Evolutionary conservation across 495 filamentous ascomycete genomes (phyloP).

Genomic region (Aspergillus campestris): DNA sequence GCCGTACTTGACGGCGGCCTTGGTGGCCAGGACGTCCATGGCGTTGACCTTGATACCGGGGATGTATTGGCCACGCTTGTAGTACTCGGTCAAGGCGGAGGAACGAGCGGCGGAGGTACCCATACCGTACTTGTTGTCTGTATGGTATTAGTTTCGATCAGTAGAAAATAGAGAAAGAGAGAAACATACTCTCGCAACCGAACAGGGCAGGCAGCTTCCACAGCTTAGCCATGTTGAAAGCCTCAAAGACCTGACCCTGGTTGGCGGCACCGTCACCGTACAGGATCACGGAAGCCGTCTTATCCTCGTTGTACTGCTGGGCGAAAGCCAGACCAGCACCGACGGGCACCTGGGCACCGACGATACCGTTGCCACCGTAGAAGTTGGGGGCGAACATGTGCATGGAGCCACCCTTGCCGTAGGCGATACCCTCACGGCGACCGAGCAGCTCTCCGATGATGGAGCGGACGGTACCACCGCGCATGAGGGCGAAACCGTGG

Average conservation of each 20-base stretch:
- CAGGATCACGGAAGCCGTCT: constrained; percentile 77
- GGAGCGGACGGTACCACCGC: constrained; percentile 80
- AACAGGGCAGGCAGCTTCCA: constrained; percentile 95
- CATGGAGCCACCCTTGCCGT: constrained; percentile 98
- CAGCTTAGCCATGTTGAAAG: constrained; percentile 99
- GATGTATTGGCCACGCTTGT: constrained; percentile 99
- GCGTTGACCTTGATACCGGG: constrained; percentile 98
- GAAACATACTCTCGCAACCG: constrained; percentile 86
- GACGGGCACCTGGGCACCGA: constrained; percentile 96
- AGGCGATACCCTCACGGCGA: constrained; percentile 89
- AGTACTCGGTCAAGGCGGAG: constrained; percentile 96
- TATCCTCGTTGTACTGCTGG: constrained; percentile 81
- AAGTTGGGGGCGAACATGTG: constrained; percentile 99
- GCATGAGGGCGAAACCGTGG: constrained; percentile 97
- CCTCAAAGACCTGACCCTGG: constrained; percentile 99
- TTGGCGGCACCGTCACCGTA: constrained; percentile 98
- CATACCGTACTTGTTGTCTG: constrained; percentile 99
- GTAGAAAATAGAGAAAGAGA: neutral
- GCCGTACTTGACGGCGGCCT: constrained; percentile 86
- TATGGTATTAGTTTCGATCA: constrained; percentile 10
- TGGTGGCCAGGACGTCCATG: constrained; percentile 98
- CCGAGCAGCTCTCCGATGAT: constrained; percentile 97
- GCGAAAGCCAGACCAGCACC: constrained; percentile 96
- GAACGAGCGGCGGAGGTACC: constrained; percentile 92
- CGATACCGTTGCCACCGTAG: constrained; percentile 98